Evolutionary conservation across 495 filamentous ascomycete species (phyloP).

Genomic region (Penicillium atrosanguineum): DNA sequence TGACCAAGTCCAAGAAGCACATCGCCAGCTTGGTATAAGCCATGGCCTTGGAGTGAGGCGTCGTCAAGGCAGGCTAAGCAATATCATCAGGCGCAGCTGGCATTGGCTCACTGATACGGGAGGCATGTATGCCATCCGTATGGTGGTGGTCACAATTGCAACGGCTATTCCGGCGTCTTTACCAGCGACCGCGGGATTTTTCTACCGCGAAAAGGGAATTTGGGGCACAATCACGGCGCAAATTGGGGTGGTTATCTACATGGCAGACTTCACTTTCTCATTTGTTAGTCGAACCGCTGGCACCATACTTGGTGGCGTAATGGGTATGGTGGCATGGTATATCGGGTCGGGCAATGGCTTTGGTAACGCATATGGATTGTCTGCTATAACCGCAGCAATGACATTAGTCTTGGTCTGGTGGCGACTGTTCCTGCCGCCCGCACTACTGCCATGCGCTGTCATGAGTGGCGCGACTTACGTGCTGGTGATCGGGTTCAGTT

Average conservation of each 20-base stretch:
- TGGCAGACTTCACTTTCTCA: not conserved
- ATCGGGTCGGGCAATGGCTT: not conserved
- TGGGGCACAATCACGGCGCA: slow-evolving; percentile 1
- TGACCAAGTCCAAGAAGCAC: not conserved
- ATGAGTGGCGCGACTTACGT: not conserved
- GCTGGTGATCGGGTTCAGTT: slow-evolving; percentile 1
- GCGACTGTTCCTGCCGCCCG: not conserved
- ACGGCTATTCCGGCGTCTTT: not conserved
- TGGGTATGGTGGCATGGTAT: not conserved
- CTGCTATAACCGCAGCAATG: not conserved
- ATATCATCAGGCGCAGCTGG: slow-evolving; percentile 17
- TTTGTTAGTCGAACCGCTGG: not conserved
- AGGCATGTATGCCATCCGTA: slow-evolving; percentile 1
- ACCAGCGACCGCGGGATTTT: slow-evolving; percentile 1
- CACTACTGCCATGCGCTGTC: not conserved
- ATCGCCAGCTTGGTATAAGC: not conserved
- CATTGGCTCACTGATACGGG: slow-evolving; percentile 23
- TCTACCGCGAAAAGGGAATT: slow-evolving; percentile 3
- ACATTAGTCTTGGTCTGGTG: not conserved
- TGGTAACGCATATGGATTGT: not conserved
- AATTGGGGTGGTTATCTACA: not conserved
- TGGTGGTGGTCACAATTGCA: slow-evolving; percentile 1
- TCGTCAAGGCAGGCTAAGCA: not conserved
- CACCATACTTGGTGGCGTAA: not conserved
- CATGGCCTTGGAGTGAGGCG: not conserved